These are phyloP conservation scores for Trichocladium uniseriatum DNA, from an alignment of 495 filamentous ascomycete genomes.

Conservation along the genomic window DNA sequence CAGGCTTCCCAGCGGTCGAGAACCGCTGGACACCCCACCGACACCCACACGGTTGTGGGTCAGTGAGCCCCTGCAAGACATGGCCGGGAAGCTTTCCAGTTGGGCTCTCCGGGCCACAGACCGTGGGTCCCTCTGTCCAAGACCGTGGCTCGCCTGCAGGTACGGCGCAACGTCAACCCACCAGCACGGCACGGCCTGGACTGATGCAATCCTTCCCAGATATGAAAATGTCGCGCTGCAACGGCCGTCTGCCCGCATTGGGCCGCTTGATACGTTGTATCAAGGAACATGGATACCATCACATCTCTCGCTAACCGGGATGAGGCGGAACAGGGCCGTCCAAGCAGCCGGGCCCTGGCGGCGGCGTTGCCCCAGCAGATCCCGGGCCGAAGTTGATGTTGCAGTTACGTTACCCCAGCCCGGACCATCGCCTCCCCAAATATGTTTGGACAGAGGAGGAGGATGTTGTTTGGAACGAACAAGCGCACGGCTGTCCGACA, in stretches of 20 bases:
- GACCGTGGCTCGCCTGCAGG: slow-evolving; percentile 16
- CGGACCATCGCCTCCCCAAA: too few species aligned
- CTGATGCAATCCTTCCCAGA: not conserved
- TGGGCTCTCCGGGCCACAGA: slow-evolving; percentile 13
- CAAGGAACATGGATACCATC: not conserved
- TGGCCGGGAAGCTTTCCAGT: slow-evolving; percentile 26
- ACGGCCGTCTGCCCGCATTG: slow-evolving; percentile 9
- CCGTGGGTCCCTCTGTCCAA: slow-evolving; percentile 9
- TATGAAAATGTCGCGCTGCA: slow-evolving; percentile 12
- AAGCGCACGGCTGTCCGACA: too few species aligned
- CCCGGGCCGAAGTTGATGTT: too few species aligned
- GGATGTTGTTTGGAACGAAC: too few species aligned
- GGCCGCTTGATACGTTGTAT: not conserved
- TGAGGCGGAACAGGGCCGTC: too few species aligned
- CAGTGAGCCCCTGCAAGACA: slow-evolving; percentile 18
- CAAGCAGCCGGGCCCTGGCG: too few species aligned
- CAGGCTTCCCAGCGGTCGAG: slow-evolving; percentile 6
- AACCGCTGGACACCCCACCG: slow-evolving; percentile 3
- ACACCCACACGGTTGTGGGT: slow-evolving; percentile 13
- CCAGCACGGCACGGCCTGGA: slow-evolving; percentile 2
- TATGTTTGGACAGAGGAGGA: too few species aligned
- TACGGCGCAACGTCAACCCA: slow-evolving; percentile 17
- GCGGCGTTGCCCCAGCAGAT: too few species aligned
- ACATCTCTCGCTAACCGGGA: too few species aligned
- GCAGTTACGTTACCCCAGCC: too few species aligned